Conservation (phyloP, 1,284 basidiomycete species). For the Pseudozyma sp. region DNA sequence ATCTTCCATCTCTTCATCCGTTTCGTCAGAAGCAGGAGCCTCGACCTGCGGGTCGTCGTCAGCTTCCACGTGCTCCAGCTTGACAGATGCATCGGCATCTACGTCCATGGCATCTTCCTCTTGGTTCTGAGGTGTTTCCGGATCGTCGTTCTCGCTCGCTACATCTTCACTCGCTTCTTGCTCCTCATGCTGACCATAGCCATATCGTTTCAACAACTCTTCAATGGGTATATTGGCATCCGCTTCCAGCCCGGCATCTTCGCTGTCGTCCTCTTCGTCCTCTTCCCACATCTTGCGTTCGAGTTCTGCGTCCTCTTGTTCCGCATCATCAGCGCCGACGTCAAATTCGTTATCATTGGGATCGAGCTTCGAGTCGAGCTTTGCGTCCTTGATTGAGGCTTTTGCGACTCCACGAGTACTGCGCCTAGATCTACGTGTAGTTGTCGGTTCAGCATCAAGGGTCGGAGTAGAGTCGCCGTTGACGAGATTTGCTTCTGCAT, state of each 20-base stretch:
- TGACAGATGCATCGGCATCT: background rate
- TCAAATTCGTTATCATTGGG: slow-evolving; percentile 38
- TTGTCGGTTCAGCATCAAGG: background rate
- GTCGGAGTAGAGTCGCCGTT: background rate
- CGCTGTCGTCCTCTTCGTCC: slow-evolving; percentile 70
- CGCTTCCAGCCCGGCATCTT: slow-evolving; percentile 72
- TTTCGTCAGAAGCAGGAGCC: slow-evolving; percentile 3
- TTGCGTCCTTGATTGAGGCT: slow-evolving; percentile 5
- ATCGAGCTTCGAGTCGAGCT: slow-evolving; percentile 24
- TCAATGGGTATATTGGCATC: slow-evolving; percentile 74
- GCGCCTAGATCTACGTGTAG: slow-evolving; percentile 17
- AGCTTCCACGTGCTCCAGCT: slow-evolving; percentile 16
- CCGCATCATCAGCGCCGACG: slow-evolving; percentile 34
- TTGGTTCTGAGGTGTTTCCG: slow-evolving; percentile 4
- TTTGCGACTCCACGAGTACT: slow-evolving; percentile 5
- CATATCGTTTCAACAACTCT: slow-evolving; percentile 73
- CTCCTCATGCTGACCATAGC: slow-evolving; percentile 54
- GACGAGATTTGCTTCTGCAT: background rate
- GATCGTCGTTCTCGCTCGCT: slow-evolving; percentile 1
- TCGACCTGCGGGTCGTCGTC: slow-evolving; percentile 8
- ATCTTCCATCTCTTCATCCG: slow-evolving; percentile 41
- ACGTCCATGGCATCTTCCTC: background rate
- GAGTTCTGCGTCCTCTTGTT: slow-evolving; percentile 66
- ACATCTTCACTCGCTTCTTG: slow-evolving; percentile 22
- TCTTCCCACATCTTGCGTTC: slow-evolving; percentile 65